These are phyloP conservation scores for Penicillium daleae DNA, from an alignment of 495 filamentous ascomycete species.

Conservation along the genomic window DNA sequence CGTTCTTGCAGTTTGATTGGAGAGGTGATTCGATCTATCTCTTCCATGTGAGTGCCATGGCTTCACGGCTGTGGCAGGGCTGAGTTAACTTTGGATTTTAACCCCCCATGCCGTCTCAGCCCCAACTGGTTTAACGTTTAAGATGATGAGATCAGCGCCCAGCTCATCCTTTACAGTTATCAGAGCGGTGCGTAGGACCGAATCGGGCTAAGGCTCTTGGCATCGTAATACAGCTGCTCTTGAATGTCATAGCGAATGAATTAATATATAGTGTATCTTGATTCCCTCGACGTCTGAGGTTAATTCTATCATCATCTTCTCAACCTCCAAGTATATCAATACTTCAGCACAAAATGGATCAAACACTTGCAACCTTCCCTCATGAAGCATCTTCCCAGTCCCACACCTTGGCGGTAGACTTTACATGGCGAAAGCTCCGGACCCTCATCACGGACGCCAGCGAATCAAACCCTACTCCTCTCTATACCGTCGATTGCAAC, in stretches of 20 bases:
- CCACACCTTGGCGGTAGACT: constrained; percentile 7
- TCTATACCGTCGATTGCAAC: constrained; percentile 13
- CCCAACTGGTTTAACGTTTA: neutral
- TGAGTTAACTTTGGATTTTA: neutral
- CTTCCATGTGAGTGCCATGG: neutral
- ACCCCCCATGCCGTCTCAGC: neutral
- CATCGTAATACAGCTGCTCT: neutral
- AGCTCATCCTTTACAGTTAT: neutral
- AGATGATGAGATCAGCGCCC: neutral
- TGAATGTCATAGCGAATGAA: neutral
- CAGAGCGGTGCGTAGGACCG: neutral
- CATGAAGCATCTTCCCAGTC: neutral
- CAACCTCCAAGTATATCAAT: neutral
- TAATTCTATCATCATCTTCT: neutral
- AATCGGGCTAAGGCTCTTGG: neutral
- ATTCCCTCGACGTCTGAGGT: neutral
- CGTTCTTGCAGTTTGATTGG: neutral
- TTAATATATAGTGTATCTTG: neutral
- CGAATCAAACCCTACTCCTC: constrained; percentile 4
- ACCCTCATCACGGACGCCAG: constrained; percentile 6
- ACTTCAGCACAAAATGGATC: neutral
- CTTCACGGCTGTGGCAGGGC: neutral
- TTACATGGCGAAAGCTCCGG: constrained; percentile 5
- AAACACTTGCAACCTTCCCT: constrained; percentile 5
- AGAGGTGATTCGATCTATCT: neutral